These are phyloP conservation scores for Mucuna pruriens DNA, from an alignment of 306 rosid species.

Conservation along the genomic window DNA sequence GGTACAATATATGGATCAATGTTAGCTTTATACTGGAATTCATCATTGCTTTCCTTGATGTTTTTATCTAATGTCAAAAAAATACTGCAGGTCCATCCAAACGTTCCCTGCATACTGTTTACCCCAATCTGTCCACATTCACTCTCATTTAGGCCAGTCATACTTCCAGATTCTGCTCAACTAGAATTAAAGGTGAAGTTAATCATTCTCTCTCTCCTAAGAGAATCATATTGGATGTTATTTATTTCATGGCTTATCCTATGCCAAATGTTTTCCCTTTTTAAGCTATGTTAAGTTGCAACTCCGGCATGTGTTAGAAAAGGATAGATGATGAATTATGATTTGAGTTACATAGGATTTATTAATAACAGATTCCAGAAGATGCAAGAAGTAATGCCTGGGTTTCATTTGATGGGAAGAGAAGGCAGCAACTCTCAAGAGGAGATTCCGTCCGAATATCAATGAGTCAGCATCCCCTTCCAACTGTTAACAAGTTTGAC, in stretches of 20 bases:
- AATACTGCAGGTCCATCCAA: constrained; percentile 91
- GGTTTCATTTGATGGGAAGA: constrained; percentile 97
- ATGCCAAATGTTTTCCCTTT: constrained; percentile 9
- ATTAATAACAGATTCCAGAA: constrained; percentile 76
- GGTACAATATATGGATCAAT: not conserved
- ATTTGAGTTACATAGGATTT: constrained; percentile 28
- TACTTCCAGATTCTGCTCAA: constrained; percentile 94
- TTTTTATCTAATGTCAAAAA: constrained; percentile 27
- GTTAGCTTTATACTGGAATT: not conserved
- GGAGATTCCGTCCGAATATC: constrained; percentile 87
- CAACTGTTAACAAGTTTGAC: constrained; percentile 94
- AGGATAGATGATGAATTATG: constrained; percentile 12
- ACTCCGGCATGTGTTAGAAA: constrained; percentile 17
- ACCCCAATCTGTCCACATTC: constrained; percentile 99
- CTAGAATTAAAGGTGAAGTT: constrained; percentile 83
- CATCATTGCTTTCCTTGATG: constrained; percentile 26
- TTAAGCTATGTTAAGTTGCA: constrained; percentile 10
- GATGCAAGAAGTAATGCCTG: constrained; percentile 95
- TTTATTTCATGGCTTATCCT: constrained; percentile 15
- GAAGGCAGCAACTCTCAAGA: constrained; percentile 94
- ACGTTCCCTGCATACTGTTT: constrained; percentile 93
- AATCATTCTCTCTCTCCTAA: constrained; percentile 13
- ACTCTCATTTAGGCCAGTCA: constrained; percentile 96
- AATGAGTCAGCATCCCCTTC: constrained; percentile 96
- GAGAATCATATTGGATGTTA: not conserved